Conservation (phyloP, 352 stramenopile species). For the Achlya hypogyna region DNA sequence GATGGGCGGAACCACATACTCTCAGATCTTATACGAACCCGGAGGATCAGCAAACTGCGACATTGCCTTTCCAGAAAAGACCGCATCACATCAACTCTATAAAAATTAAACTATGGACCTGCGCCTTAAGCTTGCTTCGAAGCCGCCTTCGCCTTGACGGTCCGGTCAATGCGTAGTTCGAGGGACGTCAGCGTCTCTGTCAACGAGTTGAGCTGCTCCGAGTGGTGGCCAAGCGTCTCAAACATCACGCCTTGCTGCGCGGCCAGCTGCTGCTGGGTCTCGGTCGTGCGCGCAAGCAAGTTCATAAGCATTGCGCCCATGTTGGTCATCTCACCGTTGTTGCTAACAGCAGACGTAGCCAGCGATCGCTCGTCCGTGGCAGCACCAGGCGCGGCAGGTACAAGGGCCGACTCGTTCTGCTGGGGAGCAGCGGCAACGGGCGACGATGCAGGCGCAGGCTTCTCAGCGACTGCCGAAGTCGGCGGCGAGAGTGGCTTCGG, state of each 20-base stretch:
- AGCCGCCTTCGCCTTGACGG: neutral
- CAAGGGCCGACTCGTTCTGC: slow-evolving; percentile 30
- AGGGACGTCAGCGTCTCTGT: slow-evolving; percentile 64
- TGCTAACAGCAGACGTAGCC: slow-evolving; percentile 44
- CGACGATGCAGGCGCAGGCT: neutral
- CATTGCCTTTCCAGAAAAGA: too few relatives aligned
- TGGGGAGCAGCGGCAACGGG: neutral
- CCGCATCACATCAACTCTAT: too few relatives aligned
- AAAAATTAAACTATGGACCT: neutral
- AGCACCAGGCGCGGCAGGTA: slow-evolving; percentile 32
- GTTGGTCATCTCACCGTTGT: slow-evolving; percentile 60
- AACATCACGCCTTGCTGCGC: slow-evolving; percentile 83
- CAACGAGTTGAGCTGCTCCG: slow-evolving; percentile 64
- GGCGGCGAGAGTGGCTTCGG: neutral
- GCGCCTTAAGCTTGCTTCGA: neutral
- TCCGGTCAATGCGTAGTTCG: slow-evolving; percentile 56
- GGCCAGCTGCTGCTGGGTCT: slow-evolving; percentile 80
- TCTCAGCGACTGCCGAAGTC: neutral
- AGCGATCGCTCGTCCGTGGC: slow-evolving; percentile 4
- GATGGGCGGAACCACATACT: too few relatives aligned
- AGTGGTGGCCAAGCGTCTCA: slow-evolving; percentile 76
- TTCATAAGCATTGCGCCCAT: slow-evolving; percentile 87
- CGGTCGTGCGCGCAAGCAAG: slow-evolving; percentile 65
- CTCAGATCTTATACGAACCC: too few relatives aligned
- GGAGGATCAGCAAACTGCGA: too few relatives aligned